Base-by-base conservation (phyloP, 1,139 yeast genomes). In the Blastobotrys proliferans region DNA sequence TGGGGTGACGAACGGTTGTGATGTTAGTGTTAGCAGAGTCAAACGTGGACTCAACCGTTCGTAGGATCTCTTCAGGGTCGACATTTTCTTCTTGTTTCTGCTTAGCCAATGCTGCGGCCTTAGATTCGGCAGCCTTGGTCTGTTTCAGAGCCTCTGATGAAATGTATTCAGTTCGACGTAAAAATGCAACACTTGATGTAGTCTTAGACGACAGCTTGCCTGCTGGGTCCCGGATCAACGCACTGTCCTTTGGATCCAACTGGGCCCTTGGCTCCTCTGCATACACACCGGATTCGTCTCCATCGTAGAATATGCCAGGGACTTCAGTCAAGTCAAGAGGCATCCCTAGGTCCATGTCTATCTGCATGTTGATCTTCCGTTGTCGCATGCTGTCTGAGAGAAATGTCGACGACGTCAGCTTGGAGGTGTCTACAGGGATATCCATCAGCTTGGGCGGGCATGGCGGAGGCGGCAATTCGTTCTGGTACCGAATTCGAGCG, bases 111-210 rank as follows among this genome's bases (percentile, higher is more conserved):
- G 49, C 52, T 5, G 52, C 45, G 38, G 52, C 50, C 51, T 65
- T 51, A 69, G 78, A 35, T 24, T 49, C 52, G 5, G 50, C 35
- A 20, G 44, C 47, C 11, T 40, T 38, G 29, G 48, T 48, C 38
- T 53, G 57, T 22, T 54, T 51, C 16, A 61, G 52, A 11, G 57
- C 55, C 38, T 67, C 70, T 14, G 67, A 52, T 11, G 88, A 74
- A 49, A 87, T 84, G 62, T 92, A 92, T 63, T 92, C 97, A 0
- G 97, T 90, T 68, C 97, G 80, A 68, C 97, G 81, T 60, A 90
- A 74, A 67, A 90, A 90, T 16, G 94, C 77, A 20, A 90, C 97
- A 33, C 73, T 73, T 4, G 72, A 81, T 60, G 67, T 79, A 36
- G 76, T 73, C 60, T 70, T 78, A 3, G 28, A 11, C 4, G 28